Conservation (phyloP, 2,329 filamentous ascomycete species). For the Ilyonectria sp. region DNA sequence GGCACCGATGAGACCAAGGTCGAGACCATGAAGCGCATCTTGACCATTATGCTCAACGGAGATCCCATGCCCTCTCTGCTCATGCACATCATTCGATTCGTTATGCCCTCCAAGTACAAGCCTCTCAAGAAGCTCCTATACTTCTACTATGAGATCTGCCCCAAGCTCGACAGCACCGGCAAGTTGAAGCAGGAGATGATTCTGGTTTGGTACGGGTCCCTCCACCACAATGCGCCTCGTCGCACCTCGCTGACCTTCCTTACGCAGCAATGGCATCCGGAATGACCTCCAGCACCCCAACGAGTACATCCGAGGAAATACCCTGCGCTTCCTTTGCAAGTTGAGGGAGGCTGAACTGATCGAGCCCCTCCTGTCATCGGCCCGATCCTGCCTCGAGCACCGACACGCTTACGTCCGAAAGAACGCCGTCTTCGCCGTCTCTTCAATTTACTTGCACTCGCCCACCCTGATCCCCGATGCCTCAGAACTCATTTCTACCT, state of each 20-base stretch:
- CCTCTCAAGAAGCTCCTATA: constrained; percentile 97
- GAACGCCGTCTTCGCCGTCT: constrained; percentile 95
- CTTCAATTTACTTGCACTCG: constrained; percentile 92
- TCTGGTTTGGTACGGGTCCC: constrained; percentile 82
- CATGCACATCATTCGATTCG: constrained; percentile 99
- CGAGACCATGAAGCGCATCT: constrained; percentile 95
- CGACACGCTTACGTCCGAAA: constrained; percentile 98
- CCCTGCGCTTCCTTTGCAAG: constrained; percentile 97
- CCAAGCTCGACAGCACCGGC: constrained; percentile 90
- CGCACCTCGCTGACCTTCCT: constrained; percentile 29
- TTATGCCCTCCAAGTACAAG: constrained; percentile 99
- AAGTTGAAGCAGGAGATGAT: constrained; percentile 99
- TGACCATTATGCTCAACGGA: constrained; percentile 98
- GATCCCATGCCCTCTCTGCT: constrained; percentile 95
- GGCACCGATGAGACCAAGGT: constrained; percentile 93
- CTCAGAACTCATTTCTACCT: constrained; percentile 89
- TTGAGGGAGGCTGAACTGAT: constrained; percentile 95
- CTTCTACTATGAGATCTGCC: constrained; percentile 99
- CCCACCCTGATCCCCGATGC: constrained; percentile 95
- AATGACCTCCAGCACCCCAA: constrained; percentile 98
- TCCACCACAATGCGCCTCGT: constrained; percentile 13
- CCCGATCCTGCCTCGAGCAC: constrained; percentile 93
- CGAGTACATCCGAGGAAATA: constrained; percentile 98
- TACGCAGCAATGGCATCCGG: constrained; percentile 90
- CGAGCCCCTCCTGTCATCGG: constrained; percentile 93